A percentile compares a stretch with the other conserved stretches of the same genome.
These are phyloP conservation scores for Alternaria metachromatica DNA, from an alignment of 2,329 filamentous ascomycete species.

Conservation along the genomic window DNA sequence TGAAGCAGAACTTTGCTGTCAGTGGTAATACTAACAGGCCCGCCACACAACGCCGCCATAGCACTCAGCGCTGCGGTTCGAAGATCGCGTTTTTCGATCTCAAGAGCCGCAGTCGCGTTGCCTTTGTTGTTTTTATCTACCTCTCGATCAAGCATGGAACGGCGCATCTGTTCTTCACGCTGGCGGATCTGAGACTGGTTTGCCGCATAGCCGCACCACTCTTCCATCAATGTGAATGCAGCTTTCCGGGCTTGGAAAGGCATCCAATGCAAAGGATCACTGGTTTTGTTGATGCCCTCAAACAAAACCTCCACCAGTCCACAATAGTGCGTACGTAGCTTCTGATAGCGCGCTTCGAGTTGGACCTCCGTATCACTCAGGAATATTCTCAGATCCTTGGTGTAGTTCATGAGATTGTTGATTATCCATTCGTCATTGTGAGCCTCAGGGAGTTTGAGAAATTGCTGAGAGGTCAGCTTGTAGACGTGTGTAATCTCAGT, in stretches of 20 bases:
- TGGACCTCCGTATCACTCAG: slow-evolving; percentile 94
- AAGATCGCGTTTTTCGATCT: slow-evolving; percentile 94
- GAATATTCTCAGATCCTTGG: slow-evolving; percentile 91
- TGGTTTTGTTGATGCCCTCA: slow-evolving; percentile 84
- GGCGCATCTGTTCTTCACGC: slow-evolving; percentile 85
- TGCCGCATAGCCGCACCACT: slow-evolving; percentile 97
- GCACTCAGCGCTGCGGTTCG: slow-evolving; percentile 89
- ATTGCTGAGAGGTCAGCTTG: slow-evolving; percentile 88
- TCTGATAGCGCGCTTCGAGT: slow-evolving; percentile 93
- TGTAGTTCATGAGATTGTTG: slow-evolving; percentile 85
- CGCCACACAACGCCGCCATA: slow-evolving; percentile 89
- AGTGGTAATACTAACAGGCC: slow-evolving; percentile 83
- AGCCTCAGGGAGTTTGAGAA: slow-evolving; percentile 78
- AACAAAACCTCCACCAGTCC: slow-evolving; percentile 92
- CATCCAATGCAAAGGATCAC: slow-evolving; percentile 91
- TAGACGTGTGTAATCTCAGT: slow-evolving; percentile 98
- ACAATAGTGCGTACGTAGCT: slow-evolving; percentile 89
- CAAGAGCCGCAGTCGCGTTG: slow-evolving; percentile 85
- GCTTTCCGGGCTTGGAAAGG: slow-evolving; percentile 96
- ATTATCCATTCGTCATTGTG: slow-evolving; percentile 90
- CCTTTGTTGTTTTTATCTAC: slow-evolving; percentile 74
- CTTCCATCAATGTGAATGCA: slow-evolving; percentile 95
- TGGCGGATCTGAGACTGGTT: slow-evolving; percentile 83
- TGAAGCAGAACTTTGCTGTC: slow-evolving; percentile 87
- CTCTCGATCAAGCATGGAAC: slow-evolving; percentile 82